Evolutionary conservation across 2,329 filamentous ascomycete species (phyloP).

Genomic region (Penicillium expansum): DNA sequence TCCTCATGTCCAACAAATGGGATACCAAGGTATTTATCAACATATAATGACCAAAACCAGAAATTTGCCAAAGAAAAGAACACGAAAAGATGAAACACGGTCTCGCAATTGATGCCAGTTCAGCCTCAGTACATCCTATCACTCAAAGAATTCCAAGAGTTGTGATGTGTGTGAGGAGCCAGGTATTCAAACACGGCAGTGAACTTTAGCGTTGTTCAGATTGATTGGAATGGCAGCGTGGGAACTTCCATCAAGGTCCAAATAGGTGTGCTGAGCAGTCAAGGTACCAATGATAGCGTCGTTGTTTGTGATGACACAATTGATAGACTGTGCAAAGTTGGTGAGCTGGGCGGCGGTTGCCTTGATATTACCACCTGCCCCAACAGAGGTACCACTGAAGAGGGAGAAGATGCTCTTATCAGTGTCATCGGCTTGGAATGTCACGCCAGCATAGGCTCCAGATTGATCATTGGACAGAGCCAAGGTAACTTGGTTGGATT

Average conservation of each 20-base stretch:
- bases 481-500: constrained; percentile 1
- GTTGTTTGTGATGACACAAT: constrained; percentile 12
- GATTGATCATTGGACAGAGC: constrained; percentile 16
- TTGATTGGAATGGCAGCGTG: constrained; percentile 6
- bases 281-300: constrained; percentile 5
- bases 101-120: not conserved
- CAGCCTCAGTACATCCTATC: no score
- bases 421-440: constrained; percentile 8
- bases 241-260: constrained; percentile 13
- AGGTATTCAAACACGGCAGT: constrained; percentile 1
- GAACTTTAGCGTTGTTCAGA: constrained; percentile 4
- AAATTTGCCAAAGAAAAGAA: not conserved
- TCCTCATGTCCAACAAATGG: not conserved
- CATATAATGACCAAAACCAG: not conserved
- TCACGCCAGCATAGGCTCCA: constrained; percentile 6
- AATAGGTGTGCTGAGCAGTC: constrained; percentile 7
- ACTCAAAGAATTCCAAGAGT: no score
- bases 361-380: constrained; percentile 7
- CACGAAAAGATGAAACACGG: not conserved
- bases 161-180: no score
- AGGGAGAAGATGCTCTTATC: constrained; percentile 6
- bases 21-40: not conserved
- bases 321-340: constrained; percentile 6
- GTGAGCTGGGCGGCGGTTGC: constrained; percentile 14
- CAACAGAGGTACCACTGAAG: constrained; percentile 11